Evolutionary conservation across 1,284 basidiomycete species (phyloP).

Genomic region (Naganishia liquefaciens): DNA sequence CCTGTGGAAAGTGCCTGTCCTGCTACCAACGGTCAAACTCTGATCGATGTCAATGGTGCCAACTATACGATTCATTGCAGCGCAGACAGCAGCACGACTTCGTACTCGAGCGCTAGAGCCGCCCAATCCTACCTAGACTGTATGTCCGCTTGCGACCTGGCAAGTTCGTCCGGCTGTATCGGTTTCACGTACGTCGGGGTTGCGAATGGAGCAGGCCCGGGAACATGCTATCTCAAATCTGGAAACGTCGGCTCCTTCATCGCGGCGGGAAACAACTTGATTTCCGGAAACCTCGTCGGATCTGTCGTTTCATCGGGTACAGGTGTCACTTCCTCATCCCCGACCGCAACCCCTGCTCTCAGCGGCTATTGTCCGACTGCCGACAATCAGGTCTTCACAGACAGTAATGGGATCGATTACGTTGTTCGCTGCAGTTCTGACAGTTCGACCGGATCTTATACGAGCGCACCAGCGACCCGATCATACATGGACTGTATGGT

Average conservation of each 20-base stretch:
- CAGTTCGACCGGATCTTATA: constrained; percentile 7
- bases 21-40: constrained; percentile 4
- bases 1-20: background rate
- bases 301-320: too few species aligned
- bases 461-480: background rate
- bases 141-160: constrained; percentile 1
- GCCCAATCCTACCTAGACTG: constrained; percentile 5
- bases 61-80: constrained; percentile 9
- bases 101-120: background rate
- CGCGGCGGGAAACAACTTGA: too few species aligned
- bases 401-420: background rate
- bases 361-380: background rate
- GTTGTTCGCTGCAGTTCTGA: constrained; percentile 1
- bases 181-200: constrained; percentile 4
- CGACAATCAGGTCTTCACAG: background rate
- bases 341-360: background rate
- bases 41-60: background rate
- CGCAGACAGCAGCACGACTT: background rate
- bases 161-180: background rate
- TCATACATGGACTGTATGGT: constrained; percentile 9
- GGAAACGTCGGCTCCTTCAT: too few species aligned
- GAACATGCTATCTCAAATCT: constrained; percentile 4
- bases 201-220: background rate
- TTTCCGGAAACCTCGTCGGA: too few species aligned
- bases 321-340: background rate